Evolutionary conservation across 371 early-diverging fungal species (phyloP).

Genomic region (Coemansia sp.): DNA sequence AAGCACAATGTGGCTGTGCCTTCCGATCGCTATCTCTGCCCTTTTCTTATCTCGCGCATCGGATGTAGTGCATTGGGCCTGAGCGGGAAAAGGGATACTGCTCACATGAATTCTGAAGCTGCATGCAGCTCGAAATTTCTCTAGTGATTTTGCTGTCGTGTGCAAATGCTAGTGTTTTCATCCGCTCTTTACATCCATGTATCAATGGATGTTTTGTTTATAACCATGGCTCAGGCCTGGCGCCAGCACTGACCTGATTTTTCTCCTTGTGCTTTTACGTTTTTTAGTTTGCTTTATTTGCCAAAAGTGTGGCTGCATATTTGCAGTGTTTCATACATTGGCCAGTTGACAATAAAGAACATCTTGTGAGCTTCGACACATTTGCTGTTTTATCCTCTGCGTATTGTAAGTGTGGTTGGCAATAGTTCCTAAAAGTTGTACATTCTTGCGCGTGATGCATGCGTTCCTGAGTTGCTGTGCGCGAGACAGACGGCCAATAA

Average conservation of each 20-base stretch:
- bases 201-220: neutral
- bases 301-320: neutral
- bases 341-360: neutral
- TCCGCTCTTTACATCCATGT: neutral
- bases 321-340: neutral
- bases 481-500: neutral
- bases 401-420: neutral
- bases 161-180: neutral
- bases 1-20: neutral
- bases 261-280: neutral
- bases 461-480: neutral
- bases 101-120: neutral
- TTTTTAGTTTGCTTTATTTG: neutral
- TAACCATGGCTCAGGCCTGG: neutral
- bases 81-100: conserved; percentile 5
- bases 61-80: neutral
- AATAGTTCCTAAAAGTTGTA: conserved; percentile 4
- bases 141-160: neutral
- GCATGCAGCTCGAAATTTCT: conserved; percentile 2
- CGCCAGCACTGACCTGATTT: neutral
- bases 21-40: conserved; percentile 1
- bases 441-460: conserved; percentile 1
- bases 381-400: neutral
- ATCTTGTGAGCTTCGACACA: neutral
- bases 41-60: conserved; percentile 1